Percentiles rank a stretch among this genome's conserved stretches.
Evolutionary conservation across 148 eudicot genomes (phyloP).

Genomic region (Rhododendron henanense): DNA sequence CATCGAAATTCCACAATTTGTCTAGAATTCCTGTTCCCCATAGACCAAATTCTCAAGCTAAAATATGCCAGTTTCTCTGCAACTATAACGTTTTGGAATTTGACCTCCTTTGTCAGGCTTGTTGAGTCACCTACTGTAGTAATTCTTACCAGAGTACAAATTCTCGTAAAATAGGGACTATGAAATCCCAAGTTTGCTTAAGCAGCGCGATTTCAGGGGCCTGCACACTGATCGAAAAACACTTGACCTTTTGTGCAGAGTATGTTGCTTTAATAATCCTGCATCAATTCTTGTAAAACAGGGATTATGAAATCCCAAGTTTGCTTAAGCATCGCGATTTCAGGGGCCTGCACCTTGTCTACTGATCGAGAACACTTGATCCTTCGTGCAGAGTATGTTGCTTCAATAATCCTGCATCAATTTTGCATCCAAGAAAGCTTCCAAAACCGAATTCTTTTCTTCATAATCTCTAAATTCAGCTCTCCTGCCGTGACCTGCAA

Average conservation of each 20-base stretch:
- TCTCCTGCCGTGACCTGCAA: conserved; percentile 49
- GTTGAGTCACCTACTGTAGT: background rate
- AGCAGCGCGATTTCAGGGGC: background rate
- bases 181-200: background rate
- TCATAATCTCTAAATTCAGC: conserved; percentile 25
- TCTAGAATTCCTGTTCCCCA: background rate
- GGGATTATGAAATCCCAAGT: background rate
- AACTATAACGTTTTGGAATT: background rate
- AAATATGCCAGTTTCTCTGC: background rate
- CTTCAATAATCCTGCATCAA: background rate
- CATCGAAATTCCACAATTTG: background rate
- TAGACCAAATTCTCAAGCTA: background rate
- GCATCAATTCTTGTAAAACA: background rate
- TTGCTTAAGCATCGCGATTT: background rate
- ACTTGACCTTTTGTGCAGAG: background rate
- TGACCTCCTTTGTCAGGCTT: background rate
- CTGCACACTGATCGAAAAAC: background rate
- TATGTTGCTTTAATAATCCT: background rate
- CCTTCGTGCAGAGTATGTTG: background rate
- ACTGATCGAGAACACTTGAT: background rate
- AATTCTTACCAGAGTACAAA: background rate
- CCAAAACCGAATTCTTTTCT: conserved; percentile 32
- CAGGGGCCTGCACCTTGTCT: background rate
- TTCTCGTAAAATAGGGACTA: background rate
- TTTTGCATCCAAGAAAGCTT: conserved; percentile 29